Base-by-base conservation (phyloP, 2,329 filamentous ascomycete genomes). In the Botryotinia narcissicola region DNA sequence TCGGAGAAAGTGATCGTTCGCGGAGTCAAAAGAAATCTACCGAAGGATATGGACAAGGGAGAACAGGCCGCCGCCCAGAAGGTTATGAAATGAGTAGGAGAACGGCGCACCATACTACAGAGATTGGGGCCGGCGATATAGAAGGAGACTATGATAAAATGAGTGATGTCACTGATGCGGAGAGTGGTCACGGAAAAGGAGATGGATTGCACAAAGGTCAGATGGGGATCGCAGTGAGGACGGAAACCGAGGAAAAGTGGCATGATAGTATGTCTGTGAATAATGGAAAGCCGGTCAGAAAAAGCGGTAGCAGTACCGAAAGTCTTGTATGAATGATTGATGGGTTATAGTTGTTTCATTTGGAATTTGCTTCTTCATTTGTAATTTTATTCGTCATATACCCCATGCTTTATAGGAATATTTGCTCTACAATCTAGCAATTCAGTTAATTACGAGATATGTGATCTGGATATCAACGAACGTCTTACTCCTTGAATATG, bases 231-330 rank as follows among this genome's bases (percentile, higher is more conserved):
- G 67, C 48, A 35, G 51, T 69, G 9, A 59, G 35, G 37, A 70
- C 51, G 1, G 67, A 59, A 20, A 67, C 64, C 7, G 64, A 68
- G 25, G 51, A 61, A n/a, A 60, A 18, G 48, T 70, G 67, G 67
- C 51, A 70, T 44, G 29, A 61, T 20, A 46, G 44, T 2, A 9
- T 16, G 22, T 54, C 48, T 42, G 64, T 14, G 20, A 42, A 37
- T 3, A 8, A 70, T 1, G 67, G 29, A 16, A 46, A 61, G 4
- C 8, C 67, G 8, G 67, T 20, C 18, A 44, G 29, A 29, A 70
- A 46, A 42, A 61, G 22, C 12, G 54, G 12, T 35, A 61, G 51
- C 44, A 70, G 67, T 20, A 70, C 67, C 14, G 67, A 70, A 35
- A 61, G 40, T n/a, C 54, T 70, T 10, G 67, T 70, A 57, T 68